Percentiles rank a stretch among this genome's conserved stretches.
phyloP scores from a whole-genome alignment of 2,329 filamentous ascomycete species.

The Venturia asperata region DNA sequence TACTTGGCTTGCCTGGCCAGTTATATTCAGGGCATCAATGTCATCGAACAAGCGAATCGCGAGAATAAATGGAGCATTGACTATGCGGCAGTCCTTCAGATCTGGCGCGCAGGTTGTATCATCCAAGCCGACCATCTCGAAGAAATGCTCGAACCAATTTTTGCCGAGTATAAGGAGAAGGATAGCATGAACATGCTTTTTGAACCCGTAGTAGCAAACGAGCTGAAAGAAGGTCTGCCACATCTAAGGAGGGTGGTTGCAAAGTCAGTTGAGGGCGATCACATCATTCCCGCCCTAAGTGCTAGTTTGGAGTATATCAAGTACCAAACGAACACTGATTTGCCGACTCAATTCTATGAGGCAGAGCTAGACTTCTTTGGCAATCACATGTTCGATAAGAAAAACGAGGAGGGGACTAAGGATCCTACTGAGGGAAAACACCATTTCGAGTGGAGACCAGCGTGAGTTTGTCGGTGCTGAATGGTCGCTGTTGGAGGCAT shows the following conservation, averaged over 20 bases:
- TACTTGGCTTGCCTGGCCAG: conserved; percentile 56
- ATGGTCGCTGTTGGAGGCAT: neutral
- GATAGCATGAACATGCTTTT: conserved; percentile 39
- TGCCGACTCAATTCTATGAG: conserved; percentile 64
- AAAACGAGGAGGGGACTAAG: conserved; percentile 40
- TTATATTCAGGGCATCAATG: conserved; percentile 59
- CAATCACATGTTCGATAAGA: conserved; percentile 57
- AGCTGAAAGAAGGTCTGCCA: conserved; percentile 46
- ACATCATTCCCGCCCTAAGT: conserved; percentile 53
- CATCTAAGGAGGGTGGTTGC: conserved; percentile 51
- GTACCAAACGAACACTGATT: conserved; percentile 49
- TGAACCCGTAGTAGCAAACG: conserved; percentile 43
- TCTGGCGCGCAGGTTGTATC: conserved; percentile 66
- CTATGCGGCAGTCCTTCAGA: conserved; percentile 47
- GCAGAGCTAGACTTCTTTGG: conserved; percentile 67
- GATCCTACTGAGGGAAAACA: conserved; percentile 49
- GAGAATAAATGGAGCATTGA: conserved; percentile 54
- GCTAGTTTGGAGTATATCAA: conserved; percentile 62
- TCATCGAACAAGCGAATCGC: conserved; percentile 53
- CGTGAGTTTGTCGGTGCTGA: conserved; percentile 22
- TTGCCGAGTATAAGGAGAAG: conserved; percentile 30
- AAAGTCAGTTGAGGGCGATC: conserved; percentile 49
- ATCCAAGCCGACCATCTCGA: conserved; percentile 61
- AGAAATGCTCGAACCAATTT: conserved; percentile 48
- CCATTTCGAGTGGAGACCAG: conserved; percentile 57